Evolutionary conservation across 257 asterid genomes (phyloP), one percentile per base, ranked within the genome.

Genomic region (Leonotis leonurus): DNA sequence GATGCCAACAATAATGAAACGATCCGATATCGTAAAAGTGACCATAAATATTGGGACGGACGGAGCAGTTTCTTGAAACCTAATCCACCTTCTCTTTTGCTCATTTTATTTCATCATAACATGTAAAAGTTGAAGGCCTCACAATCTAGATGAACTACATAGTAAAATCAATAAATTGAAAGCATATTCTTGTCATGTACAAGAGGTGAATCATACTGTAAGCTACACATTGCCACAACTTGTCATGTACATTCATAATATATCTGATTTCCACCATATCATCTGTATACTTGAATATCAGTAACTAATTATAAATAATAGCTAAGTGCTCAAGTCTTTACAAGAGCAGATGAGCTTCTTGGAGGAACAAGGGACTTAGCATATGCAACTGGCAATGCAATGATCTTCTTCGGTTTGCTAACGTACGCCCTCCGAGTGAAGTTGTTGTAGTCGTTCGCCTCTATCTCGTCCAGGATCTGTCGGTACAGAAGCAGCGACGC

Each of bases 351-450:
- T 24, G 74, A 62, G 37, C 81, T 64, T 70, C 73, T 75, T 32
- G 94, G 94, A 67, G 94, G 81, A 65, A 82, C 87, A 30, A 85
- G 79, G 59, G 97, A 65, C 81, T 88, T 89, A 3, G 92, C 96
- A 79, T 83, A 93, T 30, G 99, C 96, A 35, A 89, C 35, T 7
- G 99, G 99, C 83, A 93, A 68, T 3, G 97, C 74, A 6, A 89
- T 52, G 14, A 93, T 72, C 94, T 87, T 93, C 76, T 90, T 87
- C 7, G 95, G 87, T 63, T 89, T 89, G 75, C 88, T 73, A 40
- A 93, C 99, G 54, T 82, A 93, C 0, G 99, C 97, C 73, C 97
- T 82, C 81, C 69, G 81, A 24, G 95, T 89, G 85, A 93, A 93
- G 32, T 87, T 93, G 90, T 93, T 79, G 82, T 85, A 93, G 86